Evolutionary conservation across 1,139 yeast genomes (phyloP), one percentile per base, ranked within the genome.

Genomic region (Maudiozyma humilis): DNA sequence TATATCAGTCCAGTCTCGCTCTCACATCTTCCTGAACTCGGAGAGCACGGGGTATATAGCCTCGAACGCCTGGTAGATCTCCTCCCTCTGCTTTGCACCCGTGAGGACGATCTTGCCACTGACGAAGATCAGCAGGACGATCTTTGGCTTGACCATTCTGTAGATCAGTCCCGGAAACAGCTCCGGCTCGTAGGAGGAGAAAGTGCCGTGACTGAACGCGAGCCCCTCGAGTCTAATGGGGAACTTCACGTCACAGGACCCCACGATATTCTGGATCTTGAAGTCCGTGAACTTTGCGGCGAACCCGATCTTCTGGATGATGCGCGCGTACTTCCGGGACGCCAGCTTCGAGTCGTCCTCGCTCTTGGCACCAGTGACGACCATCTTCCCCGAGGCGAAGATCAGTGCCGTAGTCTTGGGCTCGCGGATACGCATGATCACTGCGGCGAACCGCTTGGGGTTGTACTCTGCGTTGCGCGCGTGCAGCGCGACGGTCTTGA

Each of bases 381-480:
- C 99, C 99, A 91, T 91, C 66, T 91, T 91, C 60, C 99, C 99
- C 4, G 96, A 87, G 1, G 98, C 99, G 67, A 91, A 93, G 56
- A 91, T 93, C 60, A 91, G 75, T 0, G 98, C 98, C 1, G 99
- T 91, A 1, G 98, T 93, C 65, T 91, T 91, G 19, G 99, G 99
- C 64, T 91, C 98, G 68, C 99, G 79, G 56, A 91, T 91, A 75
- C 99, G 86, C 99, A 91, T 93, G 57, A 91, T 91, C 44, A 91
- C 99, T 46, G 99, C 99, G 14, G 99, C 99, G 71, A 91, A 91
- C 72, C 99, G 95, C 69, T 75, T 82, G 43, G 98, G 98, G 60
- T 91, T 91, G 66, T 91, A 91, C 66, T 91, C 99, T 25, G 99
- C 99, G 68, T 91, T 91, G 75, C 99, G 88, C 3, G 98, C 98